Evolutionary conservation across 306 rosid species (phyloP).

Genomic region (Corylus americana): DNA sequence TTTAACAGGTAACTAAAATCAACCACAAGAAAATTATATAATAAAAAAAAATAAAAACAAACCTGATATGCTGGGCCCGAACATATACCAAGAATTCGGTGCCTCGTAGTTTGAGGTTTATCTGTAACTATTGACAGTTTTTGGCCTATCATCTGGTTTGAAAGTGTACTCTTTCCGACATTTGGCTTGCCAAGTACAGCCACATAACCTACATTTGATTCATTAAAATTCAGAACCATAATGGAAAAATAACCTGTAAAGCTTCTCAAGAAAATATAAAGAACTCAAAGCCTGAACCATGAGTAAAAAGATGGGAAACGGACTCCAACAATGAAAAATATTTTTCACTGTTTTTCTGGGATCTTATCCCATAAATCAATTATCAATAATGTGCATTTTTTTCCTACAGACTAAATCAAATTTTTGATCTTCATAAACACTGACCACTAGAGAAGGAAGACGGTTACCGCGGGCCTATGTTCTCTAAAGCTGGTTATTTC

Average conservation of each 20-base stretch:
- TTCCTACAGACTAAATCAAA: neutral
- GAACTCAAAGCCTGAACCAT: neutral
- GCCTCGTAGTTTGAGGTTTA: conserved; percentile 97
- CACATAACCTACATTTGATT: conserved; percentile 68
- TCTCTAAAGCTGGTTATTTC: neutral
- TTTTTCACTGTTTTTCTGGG: neutral
- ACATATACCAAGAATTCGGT: conserved; percentile 92
- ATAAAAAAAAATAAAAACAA: conserved; percentile 28
- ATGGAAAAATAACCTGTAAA: neutral
- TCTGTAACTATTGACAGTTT: conserved; percentile 91
- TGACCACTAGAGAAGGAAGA: too few species aligned
- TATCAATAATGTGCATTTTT: neutral
- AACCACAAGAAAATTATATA: conserved; percentile 21
- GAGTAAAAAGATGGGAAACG: neutral
- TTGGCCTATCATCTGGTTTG: conserved; percentile 94
- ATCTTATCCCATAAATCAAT: neutral
- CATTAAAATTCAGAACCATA: conserved; percentile 27
- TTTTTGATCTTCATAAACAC: neutral
- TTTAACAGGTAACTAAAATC: conserved; percentile 18
- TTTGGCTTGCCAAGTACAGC: conserved; percentile 95
- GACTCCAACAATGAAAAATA: neutral
- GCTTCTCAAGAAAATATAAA: neutral
- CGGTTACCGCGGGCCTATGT: neutral
- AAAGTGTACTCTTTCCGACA: conserved; percentile 94
- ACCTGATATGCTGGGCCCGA: conserved; percentile 92